A percentile compares a stretch with the other conserved stretches of the same genome.
phyloP scores from a whole-genome alignment of 805 yeast genomes.

The Sungouiozyma intestinalis region DNA sequence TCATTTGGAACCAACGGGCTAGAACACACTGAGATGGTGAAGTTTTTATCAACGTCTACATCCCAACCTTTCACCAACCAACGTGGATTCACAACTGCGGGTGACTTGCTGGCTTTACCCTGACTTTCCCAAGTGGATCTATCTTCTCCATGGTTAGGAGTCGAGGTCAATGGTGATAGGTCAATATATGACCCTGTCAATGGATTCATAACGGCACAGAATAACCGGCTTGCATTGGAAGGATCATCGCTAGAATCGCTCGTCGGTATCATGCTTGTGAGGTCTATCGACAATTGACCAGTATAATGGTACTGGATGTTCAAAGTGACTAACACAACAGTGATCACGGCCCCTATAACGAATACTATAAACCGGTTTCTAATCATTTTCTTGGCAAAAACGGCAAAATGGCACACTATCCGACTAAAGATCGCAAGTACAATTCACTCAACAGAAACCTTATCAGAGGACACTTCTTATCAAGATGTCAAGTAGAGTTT shows the following conservation, averaged over 20 bases:
- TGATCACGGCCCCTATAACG: not conserved
- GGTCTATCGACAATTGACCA: no score
- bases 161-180: constrained; percentile 23
- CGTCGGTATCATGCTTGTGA: not conserved
- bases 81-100: constrained; percentile 13
- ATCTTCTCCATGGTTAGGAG: constrained; percentile 16
- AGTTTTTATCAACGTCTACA: constrained; percentile 53
- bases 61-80: constrained; percentile 69
- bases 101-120: not conserved
- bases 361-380: not conserved
- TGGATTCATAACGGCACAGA: constrained; percentile 27
- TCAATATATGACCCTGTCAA: constrained; percentile 25
- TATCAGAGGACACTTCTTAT: no score
- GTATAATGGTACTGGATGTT: not conserved
- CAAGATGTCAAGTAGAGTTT: no score
- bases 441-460: no score
- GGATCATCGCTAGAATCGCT: not conserved
- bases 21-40: constrained; percentile 64
- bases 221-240: constrained; percentile 10
- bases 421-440: no score
- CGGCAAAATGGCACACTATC: no score
- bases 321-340: not conserved
- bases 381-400: no score
- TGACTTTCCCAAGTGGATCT: not conserved
- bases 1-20: constrained; percentile 33